These are phyloP conservation scores for Dissophora ornata DNA, from an alignment of 192 early-diverging fungal genomes.

Conservation along the genomic window DNA sequence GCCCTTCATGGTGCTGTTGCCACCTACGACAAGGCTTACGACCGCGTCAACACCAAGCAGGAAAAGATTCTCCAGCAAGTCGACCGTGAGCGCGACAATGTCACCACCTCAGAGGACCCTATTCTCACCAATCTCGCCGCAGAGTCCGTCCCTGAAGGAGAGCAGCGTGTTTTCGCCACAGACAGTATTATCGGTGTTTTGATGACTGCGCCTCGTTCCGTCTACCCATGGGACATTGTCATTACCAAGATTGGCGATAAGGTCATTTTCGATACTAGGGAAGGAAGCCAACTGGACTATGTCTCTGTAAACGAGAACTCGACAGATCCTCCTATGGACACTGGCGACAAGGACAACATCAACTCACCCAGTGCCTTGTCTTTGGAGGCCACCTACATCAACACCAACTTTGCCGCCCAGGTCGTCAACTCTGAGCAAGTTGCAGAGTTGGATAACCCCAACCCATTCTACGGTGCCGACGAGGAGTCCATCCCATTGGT, in stretches of 20 bases:
- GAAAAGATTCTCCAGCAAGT: constrained; percentile 78
- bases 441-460: constrained; percentile 71
- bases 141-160: constrained; percentile 31
- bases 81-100: constrained; percentile 77
- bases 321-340: constrained; percentile 87
- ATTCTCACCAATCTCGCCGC: constrained; percentile 67
- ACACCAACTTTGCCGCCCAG: constrained; percentile 87
- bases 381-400: constrained; percentile 87
- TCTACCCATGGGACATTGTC: constrained; percentile 97
- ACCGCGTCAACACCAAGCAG: constrained; percentile 84
- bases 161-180: constrained; percentile 84
- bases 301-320: constrained; percentile 97
- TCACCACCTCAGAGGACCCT: constrained; percentile 89
- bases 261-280: constrained; percentile 93
- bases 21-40: constrained; percentile 84
- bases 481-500: constrained; percentile 67
- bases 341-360: constrained; percentile 86
- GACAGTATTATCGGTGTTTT: constrained; percentile 90
- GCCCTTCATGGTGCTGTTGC: constrained; percentile 79
- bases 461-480: constrained; percentile 77
- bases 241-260: constrained; percentile 84
- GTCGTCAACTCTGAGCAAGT: constrained; percentile 64
- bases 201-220: constrained; percentile 91
- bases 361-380: constrained; percentile 90
- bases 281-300: constrained; percentile 85